A percentile compares a stretch with the other conserved stretches of the same genome.
Conservation (phyloP, 1,284 basidiomycete species). For the Ustilago curta region DNA sequence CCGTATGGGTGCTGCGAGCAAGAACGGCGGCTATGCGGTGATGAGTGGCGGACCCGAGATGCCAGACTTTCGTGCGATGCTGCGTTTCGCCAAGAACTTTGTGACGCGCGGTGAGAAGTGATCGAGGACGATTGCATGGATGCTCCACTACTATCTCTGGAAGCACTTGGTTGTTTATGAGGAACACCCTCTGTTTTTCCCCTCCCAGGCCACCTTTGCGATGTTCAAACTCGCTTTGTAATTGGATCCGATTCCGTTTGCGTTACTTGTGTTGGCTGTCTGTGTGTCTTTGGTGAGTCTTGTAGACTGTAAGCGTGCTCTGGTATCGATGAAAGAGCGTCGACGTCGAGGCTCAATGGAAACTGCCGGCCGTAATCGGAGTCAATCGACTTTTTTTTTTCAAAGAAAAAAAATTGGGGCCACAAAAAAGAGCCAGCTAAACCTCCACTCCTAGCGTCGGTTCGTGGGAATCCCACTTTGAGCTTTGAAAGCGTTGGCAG, state of each 20-base stretch:
- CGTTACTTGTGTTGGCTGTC: background rate
- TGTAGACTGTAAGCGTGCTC: no score
- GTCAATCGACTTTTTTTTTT: no score
- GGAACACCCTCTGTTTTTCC: no score
- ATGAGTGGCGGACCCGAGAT: constrained; percentile 35
- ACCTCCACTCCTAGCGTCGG: no score
- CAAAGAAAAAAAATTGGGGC: no score
- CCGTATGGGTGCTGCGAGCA: constrained; percentile 20
- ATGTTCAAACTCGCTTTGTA: constrained; percentile 21
- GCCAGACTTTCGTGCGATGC: constrained; percentile 57
- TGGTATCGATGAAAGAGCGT: no score
- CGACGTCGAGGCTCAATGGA: no score
- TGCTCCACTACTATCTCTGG: background rate
- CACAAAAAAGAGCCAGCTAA: no score
- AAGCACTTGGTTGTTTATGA: background rate
- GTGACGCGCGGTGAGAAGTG: constrained; percentile 53
- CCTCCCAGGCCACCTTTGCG: constrained; percentile 8
- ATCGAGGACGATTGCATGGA: background rate
- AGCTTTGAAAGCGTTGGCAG: no score
- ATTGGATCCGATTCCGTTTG: constrained; percentile 11
- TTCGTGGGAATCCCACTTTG: no score
- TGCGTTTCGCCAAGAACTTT: constrained; percentile 59
- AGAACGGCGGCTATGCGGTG: constrained; percentile 30
- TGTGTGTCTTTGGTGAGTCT: background rate
- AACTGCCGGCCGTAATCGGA: no score